These are phyloP conservation scores for Bacterosira constricta DNA, from an alignment of 108 stramenopile genomes.

Conservation along the genomic window DNA sequence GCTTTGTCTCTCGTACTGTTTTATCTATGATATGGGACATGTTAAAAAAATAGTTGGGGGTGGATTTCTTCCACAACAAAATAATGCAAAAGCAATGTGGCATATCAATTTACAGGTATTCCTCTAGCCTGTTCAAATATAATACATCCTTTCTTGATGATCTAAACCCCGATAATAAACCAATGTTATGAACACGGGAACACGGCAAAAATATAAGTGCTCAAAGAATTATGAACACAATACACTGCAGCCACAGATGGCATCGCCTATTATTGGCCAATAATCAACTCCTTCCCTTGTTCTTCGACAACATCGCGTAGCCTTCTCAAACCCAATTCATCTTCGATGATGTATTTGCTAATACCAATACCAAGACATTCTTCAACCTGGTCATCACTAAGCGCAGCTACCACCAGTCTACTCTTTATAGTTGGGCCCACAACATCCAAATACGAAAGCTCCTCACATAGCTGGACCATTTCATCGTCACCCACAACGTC, in stretches of 20 bases:
- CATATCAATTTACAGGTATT: too few relatives aligned
- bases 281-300: background rate
- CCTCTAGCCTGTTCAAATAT: too few relatives aligned
- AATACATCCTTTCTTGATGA: too few relatives aligned
- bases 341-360: constrained; percentile 54
- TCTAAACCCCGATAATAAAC: too few relatives aligned
- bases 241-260: background rate
- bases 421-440: constrained; percentile 59
- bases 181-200: too few relatives aligned
- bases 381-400: constrained; percentile 48
- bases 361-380: constrained; percentile 55
- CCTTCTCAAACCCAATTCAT: background rate
- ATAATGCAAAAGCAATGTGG: too few relatives aligned
- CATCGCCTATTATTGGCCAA: background rate
- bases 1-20: too few relatives aligned
- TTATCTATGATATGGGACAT: too few relatives aligned
- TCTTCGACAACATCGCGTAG: background rate
- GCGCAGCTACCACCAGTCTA: constrained; percentile 45
- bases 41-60: too few relatives aligned
- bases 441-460: constrained; percentile 62
- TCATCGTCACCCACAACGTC: constrained; percentile 3
- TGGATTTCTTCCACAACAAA: too few relatives aligned
- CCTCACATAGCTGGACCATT: constrained; percentile 54
- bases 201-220: too few relatives aligned
- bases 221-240: too few relatives aligned